Evolutionary conservation across 1,284 basidiomycete genomes (phyloP), one percentile per base, ranked within the genome.

Genomic region (Ganoderma resinaceum): DNA sequence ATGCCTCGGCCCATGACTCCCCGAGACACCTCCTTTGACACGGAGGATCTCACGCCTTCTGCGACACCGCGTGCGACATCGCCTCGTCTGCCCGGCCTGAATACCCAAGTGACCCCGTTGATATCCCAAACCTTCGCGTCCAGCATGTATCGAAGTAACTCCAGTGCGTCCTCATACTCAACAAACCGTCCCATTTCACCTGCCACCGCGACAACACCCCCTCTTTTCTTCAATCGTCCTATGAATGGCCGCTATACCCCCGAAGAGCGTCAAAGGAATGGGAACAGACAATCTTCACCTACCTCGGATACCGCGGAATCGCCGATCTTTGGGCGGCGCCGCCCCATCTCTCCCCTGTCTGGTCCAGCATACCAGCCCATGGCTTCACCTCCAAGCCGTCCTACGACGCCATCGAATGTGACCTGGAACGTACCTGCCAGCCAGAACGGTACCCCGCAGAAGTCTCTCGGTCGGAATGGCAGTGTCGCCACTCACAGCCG

Each of bases 1-100:
- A 95, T 95, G 93, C 91, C 91, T 40, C 84, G 93, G 59, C 93
- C 93, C 16, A 93, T 94, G 89, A 95, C 93, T 12, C 93, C 93
- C 29, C 88, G 87, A 68, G 90, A 92, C 5, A 76, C 79, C 31
- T 49, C 23, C 23, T 80, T 87, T 61, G 92, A 93, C 65, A 76
- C 84, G 53, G 92, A 94, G 67, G 91, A 93, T 68, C 85, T 86
- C 73, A 81, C 83, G 14, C 87, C 91, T 35, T 91, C 91, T n/a
- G 91, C 90, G 26, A 95, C 93, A 2, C 93, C 93, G 66, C 90
- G 93, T 68, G 92, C 93, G 20, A 89, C 88, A 31, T 89, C 90
- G 3, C 90, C 92, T 49, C 75, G 83, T 73, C 76, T 81, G 33
- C 79, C 83, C 55, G 72, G 74, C 33, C 57, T 76, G 31, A 71